A percentile compares a stretch with the other conserved stretches of the same genome.
Conservation (phyloP, 306 rosid species). For the Cyamopsis tetragonoloba region DNA sequence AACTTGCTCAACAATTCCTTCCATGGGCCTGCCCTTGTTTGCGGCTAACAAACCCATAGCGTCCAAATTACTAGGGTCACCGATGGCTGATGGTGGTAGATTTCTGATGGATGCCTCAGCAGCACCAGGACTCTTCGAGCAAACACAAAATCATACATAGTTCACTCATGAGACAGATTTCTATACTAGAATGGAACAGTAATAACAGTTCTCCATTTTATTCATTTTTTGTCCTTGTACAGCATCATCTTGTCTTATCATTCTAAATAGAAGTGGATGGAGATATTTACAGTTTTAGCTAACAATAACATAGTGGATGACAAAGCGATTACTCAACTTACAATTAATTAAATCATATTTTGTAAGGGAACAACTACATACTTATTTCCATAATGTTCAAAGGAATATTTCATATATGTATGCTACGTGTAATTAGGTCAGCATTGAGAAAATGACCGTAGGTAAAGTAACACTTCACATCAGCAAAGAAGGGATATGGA, state of each 20-base stretch:
- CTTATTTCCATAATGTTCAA: neutral
- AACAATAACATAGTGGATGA: constrained; percentile 9
- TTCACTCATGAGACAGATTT: neutral
- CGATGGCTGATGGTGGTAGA: constrained; percentile 93
- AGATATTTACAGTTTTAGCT: no score
- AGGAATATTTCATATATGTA: neutral
- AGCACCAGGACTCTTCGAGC: constrained; percentile 93
- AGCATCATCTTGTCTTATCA: neutral
- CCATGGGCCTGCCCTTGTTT: constrained; percentile 83
- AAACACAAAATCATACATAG: constrained; percentile 19
- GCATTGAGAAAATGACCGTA: neutral
- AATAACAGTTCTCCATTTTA: neutral
- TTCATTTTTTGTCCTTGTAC: neutral
- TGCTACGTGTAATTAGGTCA: neutral
- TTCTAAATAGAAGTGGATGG: constrained; percentile 6
- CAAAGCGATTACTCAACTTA: neutral
- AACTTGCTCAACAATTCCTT: constrained; percentile 94
- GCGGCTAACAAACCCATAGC: constrained; percentile 75
- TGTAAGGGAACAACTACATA: neutral
- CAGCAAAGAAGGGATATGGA: no score
- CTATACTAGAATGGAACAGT: neutral
- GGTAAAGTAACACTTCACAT: no score
- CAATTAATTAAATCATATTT: neutral
- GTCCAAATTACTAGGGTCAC: constrained; percentile 87
- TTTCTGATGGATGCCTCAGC: constrained; percentile 78